Percentiles rank a stretch among this genome's conserved stretches.
These are phyloP conservation scores for Angomonas deanei DNA, from an alignment of 208 protist species.

Conservation along the genomic window DNA sequence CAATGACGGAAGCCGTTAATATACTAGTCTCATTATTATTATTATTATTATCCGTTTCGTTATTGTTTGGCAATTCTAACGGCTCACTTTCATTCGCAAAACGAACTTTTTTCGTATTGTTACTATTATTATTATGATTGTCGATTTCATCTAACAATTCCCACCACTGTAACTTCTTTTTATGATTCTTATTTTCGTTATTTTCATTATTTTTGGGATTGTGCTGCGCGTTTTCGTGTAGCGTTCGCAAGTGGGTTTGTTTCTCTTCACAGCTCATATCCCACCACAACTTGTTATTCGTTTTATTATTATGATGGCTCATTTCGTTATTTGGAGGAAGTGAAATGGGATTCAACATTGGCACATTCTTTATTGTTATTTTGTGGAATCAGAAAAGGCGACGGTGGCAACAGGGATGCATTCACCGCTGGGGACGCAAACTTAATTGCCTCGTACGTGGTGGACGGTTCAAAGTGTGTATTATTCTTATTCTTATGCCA, in stretches of 20 bases:
- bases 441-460: conserved; percentile 70
- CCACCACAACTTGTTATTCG: not conserved
- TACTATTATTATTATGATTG: not conserved
- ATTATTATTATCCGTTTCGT: not conserved
- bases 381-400: not conserved
- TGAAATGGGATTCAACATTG: not conserved
- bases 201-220: not conserved
- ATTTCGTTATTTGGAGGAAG: not conserved
- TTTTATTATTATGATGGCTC: not conserved
- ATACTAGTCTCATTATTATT: not conserved
- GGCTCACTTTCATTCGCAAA: not conserved
- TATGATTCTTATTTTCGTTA: not conserved
- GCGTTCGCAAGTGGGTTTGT: not conserved
- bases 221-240: not conserved
- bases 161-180: not conserved
- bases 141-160: not conserved
- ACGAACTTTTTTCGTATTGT: too few species aligned
- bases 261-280: not conserved
- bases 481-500: too few species aligned
- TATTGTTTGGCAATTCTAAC: not conserved
- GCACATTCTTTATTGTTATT: too few species aligned
- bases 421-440: conserved; percentile 22
- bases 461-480: conserved; percentile 31
- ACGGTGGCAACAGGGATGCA: not conserved
- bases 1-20: not conserved